A percentile compares a stretch with the other conserved stretches of the same genome.
Evolutionary conservation across 192 early-diverging fungal genomes (phyloP).

Genomic region (Geranomyces michiganensis): DNA sequence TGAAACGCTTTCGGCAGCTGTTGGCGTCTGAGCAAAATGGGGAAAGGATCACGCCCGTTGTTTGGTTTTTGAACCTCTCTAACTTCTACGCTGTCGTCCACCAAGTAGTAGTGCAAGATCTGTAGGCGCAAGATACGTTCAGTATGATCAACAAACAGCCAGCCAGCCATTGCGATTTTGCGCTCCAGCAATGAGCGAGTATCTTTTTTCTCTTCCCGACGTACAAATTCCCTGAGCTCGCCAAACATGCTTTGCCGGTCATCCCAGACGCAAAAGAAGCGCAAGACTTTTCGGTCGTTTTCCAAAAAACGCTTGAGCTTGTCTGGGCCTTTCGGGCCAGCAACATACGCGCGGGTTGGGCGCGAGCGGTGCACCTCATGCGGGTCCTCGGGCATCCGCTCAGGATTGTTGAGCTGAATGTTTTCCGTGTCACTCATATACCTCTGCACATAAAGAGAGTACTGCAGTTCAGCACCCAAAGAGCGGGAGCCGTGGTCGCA

Average conservation of each 20-base stretch:
- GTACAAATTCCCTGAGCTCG: slow-evolving; percentile 65
- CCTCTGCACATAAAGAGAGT: slow-evolving; percentile 34
- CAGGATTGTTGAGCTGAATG: slow-evolving; percentile 52
- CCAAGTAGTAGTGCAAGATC: slow-evolving; percentile 65
- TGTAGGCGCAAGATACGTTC: no score
- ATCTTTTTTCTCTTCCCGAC: not conserved
- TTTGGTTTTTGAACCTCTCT: slow-evolving; percentile 65
- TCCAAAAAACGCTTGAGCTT: slow-evolving; percentile 64
- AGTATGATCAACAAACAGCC: not conserved
- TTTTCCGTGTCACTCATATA: slow-evolving; percentile 58
- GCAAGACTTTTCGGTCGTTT: slow-evolving; percentile 62
- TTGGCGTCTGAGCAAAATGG: slow-evolving; percentile 61
- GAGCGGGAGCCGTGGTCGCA: no score
- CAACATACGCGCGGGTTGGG: slow-evolving; percentile 40
- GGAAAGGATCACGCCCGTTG: slow-evolving; percentile 64
- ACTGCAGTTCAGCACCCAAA: no score
- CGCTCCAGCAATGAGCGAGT: no score
- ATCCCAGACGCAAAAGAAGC: slow-evolving; percentile 71
- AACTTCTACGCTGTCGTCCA: slow-evolving; percentile 69
- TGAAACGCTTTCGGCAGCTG: slow-evolving; percentile 59
- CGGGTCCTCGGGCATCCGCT: slow-evolving; percentile 58
- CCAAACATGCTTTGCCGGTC: slow-evolving; percentile 63
- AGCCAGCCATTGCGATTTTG: no score
- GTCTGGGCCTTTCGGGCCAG: slow-evolving; percentile 40
- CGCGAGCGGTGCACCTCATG: slow-evolving; percentile 52